Evolutionary conservation across 2,329 filamentous ascomycete genomes (phyloP), one percentile per base, ranked within the genome.

Genomic region (Alternaria triticimaculans): DNA sequence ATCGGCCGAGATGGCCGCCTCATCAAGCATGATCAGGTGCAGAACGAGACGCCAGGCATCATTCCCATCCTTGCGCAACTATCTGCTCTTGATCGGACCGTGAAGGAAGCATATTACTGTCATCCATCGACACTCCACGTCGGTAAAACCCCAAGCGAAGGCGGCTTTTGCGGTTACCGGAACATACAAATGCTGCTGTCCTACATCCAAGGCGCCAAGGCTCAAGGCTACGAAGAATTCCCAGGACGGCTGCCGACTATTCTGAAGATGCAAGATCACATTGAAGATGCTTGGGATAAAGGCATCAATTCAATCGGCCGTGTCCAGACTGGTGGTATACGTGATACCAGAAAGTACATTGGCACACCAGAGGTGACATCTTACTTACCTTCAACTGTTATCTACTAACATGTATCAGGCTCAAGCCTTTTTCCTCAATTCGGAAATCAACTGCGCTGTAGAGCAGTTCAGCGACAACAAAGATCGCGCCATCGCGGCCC

Each of bases 111-210:
- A 6, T 97, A 94, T 72, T 83, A 97, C 33, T 97, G 94, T 78
- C 89, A 94, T 72, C 87, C 90, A 1, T 84, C 85, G 51, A 91
- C 93, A 0, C 85, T 89, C 53, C 94, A 97, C 74, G 86, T 98
- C 25, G 92, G 92, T 55, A 97, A 97, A 74, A 84, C 76, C 0
- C 76, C 96, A 56, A 87, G 86, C n/a, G 94, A 97, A 82, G 94
- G 94, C 21, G 92, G 93, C 6, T 98, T 98, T 77, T 98, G 95
- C 76, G 95, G 95, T 4, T 98, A 97, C 77, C 88, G 95, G 44
- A 98, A 97, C 75, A 96, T 97, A 30, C 96, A 98, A 78, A 96
- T 96, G 89, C 80, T 97, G 70, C 83, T 91, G 14, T 95, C 94
- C 0, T 94, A 93, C 76, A 88, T 97, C 20, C 87, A 90, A 62